Evolutionary conservation across 176 grass and related monocot genomes (phyloP).

Genomic region (Triticum turgidum): DNA sequence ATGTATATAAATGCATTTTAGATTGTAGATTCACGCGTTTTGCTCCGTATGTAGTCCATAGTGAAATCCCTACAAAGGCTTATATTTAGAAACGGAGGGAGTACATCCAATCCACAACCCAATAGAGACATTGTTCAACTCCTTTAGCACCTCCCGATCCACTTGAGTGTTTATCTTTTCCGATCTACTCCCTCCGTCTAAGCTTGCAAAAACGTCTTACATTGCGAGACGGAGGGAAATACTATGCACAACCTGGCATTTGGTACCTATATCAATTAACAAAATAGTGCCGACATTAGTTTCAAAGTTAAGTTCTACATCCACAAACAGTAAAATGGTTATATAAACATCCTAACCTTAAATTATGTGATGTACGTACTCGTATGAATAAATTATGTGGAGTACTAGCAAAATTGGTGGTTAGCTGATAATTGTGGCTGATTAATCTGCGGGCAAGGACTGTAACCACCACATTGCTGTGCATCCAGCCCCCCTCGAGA

Average conservation of each 20-base stretch:
- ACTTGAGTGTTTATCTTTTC: too few species aligned
- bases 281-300: not conserved
- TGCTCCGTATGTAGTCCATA: too few species aligned
- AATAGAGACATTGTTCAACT: not conserved
- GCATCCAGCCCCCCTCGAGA: too few species aligned
- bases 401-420: not conserved
- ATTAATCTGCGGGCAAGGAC: not conserved
- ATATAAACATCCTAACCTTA: not conserved
- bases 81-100: too few species aligned
- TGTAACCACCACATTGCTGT: not conserved
- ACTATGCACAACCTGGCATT: not conserved
- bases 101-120: not conserved
- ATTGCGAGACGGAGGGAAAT: too few species aligned
- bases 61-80: too few species aligned
- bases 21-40: too few species aligned
- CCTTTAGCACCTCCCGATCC: not conserved
- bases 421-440: not conserved
- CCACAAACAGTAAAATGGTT: not conserved
- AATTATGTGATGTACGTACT: not conserved
- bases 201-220: too few species aligned
- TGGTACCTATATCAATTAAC: not conserved
- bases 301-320: not conserved
- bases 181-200: too few species aligned
- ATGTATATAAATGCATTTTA: too few species aligned
- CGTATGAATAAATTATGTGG: not conserved